Percentiles rank a stretch among this genome's conserved stretches.
Conservation (phyloP, 2,329 filamentous ascomycete species). For the Aspergillus sp. region DNA sequence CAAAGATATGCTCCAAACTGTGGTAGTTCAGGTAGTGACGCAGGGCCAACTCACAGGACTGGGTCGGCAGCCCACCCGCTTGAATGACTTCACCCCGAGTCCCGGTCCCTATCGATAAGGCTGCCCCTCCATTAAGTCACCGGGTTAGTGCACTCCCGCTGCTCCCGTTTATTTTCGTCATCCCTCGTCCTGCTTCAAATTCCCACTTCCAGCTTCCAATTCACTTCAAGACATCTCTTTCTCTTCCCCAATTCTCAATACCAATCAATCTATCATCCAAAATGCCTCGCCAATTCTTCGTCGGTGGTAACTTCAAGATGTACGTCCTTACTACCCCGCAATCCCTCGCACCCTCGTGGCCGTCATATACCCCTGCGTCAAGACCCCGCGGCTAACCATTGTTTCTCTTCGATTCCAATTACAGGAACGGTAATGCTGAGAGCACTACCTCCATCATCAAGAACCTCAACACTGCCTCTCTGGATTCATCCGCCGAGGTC, state of each 20-base stretch:
- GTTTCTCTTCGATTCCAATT: slow-evolving; percentile 27
- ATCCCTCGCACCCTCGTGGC: slow-evolving; percentile 21
- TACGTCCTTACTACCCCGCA: slow-evolving; percentile 48
- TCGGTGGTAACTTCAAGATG: slow-evolving; percentile 99
- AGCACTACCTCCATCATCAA: slow-evolving; percentile 88
- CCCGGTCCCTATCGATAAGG: slow-evolving; percentile 24
- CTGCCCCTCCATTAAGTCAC: slow-evolving; percentile 14
- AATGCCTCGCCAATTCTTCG: slow-evolving; percentile 96
- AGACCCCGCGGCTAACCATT: slow-evolving; percentile 9
- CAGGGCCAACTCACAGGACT: slow-evolving; percentile 10
- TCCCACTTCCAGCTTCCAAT: slow-evolving; percentile 6
- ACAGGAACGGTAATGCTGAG: slow-evolving; percentile 88
- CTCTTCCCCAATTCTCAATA: slow-evolving; percentile 9
- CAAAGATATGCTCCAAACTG: neutral
- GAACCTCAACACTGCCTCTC: slow-evolving; percentile 80
- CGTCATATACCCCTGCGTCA: neutral
- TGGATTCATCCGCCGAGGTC: slow-evolving; percentile 70
- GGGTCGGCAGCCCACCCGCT: neutral
- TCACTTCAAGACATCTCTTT: neutral
- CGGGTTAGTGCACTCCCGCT: slow-evolving; percentile 10
- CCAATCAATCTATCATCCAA: slow-evolving; percentile 44
- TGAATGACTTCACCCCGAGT: neutral
- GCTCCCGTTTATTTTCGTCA: slow-evolving; percentile 15
- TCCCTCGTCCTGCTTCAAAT: slow-evolving; percentile 7
- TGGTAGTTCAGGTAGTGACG: neutral